Percentiles rank a stretch among this genome's conserved stretches.
Conservation (phyloP, 257 asterid species). For the Nicotiana sylvestris region DNA sequence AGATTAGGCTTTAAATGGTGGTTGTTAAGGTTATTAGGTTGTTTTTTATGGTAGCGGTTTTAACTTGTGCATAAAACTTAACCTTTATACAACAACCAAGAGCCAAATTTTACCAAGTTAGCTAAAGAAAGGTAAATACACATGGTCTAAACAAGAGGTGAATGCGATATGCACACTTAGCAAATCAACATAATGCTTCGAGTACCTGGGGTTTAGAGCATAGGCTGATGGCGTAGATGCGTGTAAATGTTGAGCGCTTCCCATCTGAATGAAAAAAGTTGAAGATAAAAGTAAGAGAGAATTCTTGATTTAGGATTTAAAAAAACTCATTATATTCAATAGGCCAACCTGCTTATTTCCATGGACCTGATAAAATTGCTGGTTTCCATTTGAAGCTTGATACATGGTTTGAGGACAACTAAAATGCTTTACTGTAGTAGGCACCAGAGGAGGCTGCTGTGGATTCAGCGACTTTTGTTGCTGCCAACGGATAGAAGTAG, state of each 20-base stretch:
- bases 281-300: neutral
- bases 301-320: neutral
- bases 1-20: neutral
- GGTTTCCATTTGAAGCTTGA: constrained; percentile 3
- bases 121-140: neutral
- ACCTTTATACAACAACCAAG: neutral
- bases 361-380: neutral
- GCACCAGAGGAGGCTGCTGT: constrained; percentile 4
- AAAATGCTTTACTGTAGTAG: constrained; percentile 17
- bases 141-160: neutral
- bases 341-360: constrained; percentile 25
- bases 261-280: constrained; percentile 16
- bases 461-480: neutral
- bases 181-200: neutral
- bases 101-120: neutral
- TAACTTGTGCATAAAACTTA: neutral
- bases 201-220: constrained; percentile 21
- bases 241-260: constrained; percentile 14
- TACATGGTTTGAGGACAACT: neutral
- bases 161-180: neutral
- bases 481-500: constrained; percentile 1
- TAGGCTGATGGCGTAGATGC: neutral
- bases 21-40: too few species aligned
- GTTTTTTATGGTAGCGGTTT: too few species aligned
- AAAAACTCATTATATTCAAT: neutral